phyloP scores from a whole-genome alignment of 2,329 filamentous ascomycete genomes.

The Ascochyta viciae-villosae region DNA sequence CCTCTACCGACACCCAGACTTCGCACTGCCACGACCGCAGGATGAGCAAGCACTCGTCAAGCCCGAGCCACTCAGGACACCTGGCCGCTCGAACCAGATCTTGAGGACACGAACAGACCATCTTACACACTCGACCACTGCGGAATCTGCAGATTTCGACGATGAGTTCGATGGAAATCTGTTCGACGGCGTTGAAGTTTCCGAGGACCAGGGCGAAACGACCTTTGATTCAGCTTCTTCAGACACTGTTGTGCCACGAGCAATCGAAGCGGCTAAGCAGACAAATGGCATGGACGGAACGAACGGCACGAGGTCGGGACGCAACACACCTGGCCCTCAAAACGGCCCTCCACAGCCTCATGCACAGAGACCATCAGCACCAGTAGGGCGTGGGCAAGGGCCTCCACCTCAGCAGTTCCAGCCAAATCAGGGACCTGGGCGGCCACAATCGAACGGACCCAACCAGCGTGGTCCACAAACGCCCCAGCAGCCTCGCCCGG shows the following conservation, averaged over 20 bases:
- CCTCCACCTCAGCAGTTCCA: conserved; percentile 34
- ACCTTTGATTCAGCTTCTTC: conserved; percentile 36
- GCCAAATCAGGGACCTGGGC: conserved; percentile 30
- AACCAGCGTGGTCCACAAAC: conserved; percentile 42
- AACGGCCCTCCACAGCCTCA: conserved; percentile 29
- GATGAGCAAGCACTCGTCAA: conserved; percentile 43
- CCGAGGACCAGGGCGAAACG: conserved; percentile 70
- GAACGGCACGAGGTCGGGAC: conserved; percentile 26
- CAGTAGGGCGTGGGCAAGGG: conserved; percentile 29
- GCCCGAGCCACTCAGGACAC: conserved; percentile 34
- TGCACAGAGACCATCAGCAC: conserved; percentile 33
- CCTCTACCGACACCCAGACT: conserved; percentile 82
- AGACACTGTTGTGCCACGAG: conserved; percentile 22
- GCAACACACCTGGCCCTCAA: conserved; percentile 31
- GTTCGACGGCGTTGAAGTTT: conserved; percentile 64
- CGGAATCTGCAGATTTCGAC: conserved; percentile 57
- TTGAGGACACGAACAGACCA: conserved; percentile 42
- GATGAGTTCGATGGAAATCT: conserved; percentile 63
- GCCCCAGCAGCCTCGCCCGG: conserved; percentile 34
- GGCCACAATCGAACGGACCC: conserved; percentile 27
- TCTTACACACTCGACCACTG: conserved; percentile 43
- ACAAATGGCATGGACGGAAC: conserved; percentile 21
- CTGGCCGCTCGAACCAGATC: conserved; percentile 31
- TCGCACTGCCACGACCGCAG: conserved; percentile 54
- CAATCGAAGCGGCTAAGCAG: conserved; percentile 22